Conservation (phyloP, 148 eudicot genomes). For the Euryodendron excelsum region DNA sequence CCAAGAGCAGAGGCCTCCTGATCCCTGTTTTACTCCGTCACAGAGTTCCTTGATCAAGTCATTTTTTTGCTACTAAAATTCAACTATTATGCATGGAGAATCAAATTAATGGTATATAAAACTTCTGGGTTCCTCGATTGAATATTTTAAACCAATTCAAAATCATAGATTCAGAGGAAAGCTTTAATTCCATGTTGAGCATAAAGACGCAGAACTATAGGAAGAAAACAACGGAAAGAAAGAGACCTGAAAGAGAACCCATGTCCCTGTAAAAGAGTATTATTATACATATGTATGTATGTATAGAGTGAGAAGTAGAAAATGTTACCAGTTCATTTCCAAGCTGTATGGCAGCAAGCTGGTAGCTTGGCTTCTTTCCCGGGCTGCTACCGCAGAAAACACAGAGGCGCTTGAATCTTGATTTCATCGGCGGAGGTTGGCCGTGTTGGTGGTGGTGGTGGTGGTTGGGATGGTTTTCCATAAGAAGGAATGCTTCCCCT, state of each 20-base stretch:
- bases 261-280: no score
- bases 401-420: slow-evolving; percentile 61
- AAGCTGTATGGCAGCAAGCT: slow-evolving; percentile 64
- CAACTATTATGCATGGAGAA: neutral
- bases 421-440: slow-evolving; percentile 15
- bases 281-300: neutral
- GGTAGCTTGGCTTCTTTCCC: slow-evolving; percentile 67
- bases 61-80: neutral
- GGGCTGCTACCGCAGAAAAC: slow-evolving; percentile 85
- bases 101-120: no score
- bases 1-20: neutral
- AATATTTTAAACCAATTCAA: no score
- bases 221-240: neutral
- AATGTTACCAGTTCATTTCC: slow-evolving; percentile 54
- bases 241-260: neutral
- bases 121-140: neutral
- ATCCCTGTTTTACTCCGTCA: neutral
- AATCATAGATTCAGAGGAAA: neutral
- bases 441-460: neutral
- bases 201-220: no score
- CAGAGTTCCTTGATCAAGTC: no score
- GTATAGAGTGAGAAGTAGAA: neutral
- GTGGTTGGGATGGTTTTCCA: slow-evolving; percentile 12
- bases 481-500: neutral
- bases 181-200: no score